Base-by-base conservation (phyloP, 2,329 filamentous ascomycete genomes). In the Phoma sp. region DNA sequence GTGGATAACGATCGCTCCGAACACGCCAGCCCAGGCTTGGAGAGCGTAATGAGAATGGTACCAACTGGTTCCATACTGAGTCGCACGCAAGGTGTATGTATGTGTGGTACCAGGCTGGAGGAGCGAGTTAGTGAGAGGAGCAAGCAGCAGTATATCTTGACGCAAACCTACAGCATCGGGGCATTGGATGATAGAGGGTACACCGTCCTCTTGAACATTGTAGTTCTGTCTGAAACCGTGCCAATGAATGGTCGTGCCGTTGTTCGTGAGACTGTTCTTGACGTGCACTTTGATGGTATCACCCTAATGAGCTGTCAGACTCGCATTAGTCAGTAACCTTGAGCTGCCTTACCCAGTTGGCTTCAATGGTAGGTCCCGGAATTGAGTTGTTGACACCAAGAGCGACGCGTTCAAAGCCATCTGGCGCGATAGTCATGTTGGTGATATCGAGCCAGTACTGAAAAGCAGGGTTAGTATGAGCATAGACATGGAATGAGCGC, bases 321-420 rank as follows among this genome's bases (percentile, higher is more conserved):
- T 2, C 17, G 24, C 13, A 38, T 77, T 52, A 21, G 3, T 75
- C 71, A 22, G 66, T 72, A 51, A 78, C 51, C 0, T 45, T 52
- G 12, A 73, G 46, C 3, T 62, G 74, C 46, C 76, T 73, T 33
- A 88, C 88, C 44, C 86, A 77, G 43, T 81, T 82, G 33, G 84
- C 87, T 46, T 84, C 80, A 52, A 92, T 87, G 24, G 76, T 74
- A 1, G 91, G 90, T 47, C 89, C 82, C 1, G 90, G 91, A 88
- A 90, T 92, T 76, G 87, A 73, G 4, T 84, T 85, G 67, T 95
- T 94, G 77, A 95, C 88, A 40, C 88, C 89, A 69, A 94, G 90
- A 3, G 84, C 84, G n/a, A 85, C 82, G 29, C 90, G 82, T 35
- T 84, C 79, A 55, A 82, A 82, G 21, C 86, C 87, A 76, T 94